Conservation (phyloP, 2,329 filamentous ascomycete species). For the Calycina herbarum region DNA sequence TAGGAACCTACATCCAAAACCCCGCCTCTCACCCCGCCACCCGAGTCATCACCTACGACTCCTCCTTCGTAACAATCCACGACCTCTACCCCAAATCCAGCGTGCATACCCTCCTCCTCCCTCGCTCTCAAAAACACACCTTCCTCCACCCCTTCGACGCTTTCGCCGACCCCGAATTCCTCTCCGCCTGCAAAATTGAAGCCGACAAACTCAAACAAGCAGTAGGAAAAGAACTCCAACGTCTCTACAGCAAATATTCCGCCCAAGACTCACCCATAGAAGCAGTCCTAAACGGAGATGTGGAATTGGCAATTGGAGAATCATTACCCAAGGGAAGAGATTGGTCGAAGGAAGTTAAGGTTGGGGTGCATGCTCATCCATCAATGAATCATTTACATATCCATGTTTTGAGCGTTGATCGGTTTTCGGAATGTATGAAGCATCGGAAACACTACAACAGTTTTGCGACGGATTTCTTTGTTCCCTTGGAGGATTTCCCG, state of each 20-base stretch:
- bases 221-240: constrained; percentile 73
- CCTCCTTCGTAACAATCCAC: constrained; percentile 73
- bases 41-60: constrained; percentile 64
- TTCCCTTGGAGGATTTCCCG: constrained; percentile 78
- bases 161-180: constrained; percentile 69
- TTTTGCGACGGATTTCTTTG: constrained; percentile 83
- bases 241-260: constrained; percentile 65
- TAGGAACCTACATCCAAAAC: constrained; percentile 65
- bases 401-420: constrained; percentile 81
- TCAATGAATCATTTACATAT: constrained; percentile 93
- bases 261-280: constrained; percentile 62
- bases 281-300: constrained; percentile 61
- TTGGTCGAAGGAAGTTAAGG: constrained; percentile 72
- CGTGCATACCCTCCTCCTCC: constrained; percentile 85
- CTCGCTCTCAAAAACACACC: constrained; percentile 63
- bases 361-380: constrained; percentile 82
- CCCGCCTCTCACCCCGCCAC: constrained; percentile 60
- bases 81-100: constrained; percentile 85
- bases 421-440: constrained; percentile 69
- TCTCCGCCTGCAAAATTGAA: constrained; percentile 62
- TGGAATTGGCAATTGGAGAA: constrained; percentile 46
- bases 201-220: constrained; percentile 60
- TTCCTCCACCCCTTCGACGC: constrained; percentile 74
- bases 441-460: constrained; percentile 90
- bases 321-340: constrained; percentile 71